These are phyloP conservation scores for Alnus glutinosa DNA, from an alignment of 306 rosid genomes.

Conservation along the genomic window DNA sequence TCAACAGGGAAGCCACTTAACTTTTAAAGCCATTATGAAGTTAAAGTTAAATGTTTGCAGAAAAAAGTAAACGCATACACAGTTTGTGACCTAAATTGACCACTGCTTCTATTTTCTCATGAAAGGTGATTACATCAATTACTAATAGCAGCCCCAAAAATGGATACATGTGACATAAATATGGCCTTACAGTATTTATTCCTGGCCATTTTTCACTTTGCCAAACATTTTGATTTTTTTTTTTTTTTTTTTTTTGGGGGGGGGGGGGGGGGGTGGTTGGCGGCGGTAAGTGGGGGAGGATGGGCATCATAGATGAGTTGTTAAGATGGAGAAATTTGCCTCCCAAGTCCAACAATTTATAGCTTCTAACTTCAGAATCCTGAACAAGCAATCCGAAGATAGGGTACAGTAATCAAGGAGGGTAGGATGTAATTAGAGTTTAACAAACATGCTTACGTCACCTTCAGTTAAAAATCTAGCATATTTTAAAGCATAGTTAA, in stretches of 20 bases:
- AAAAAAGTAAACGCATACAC: too few species aligned
- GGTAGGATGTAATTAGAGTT: background rate
- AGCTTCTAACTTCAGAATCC: background rate
- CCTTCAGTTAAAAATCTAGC: background rate
- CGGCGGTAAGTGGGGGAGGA: too few species aligned
- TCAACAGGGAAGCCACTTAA: background rate
- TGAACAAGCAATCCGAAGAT: background rate
- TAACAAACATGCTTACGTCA: constrained; percentile 1
- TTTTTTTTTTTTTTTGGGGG: too few species aligned
- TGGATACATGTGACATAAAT: background rate
- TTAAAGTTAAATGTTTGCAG: background rate
- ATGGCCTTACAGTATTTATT: background rate
- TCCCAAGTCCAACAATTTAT: background rate
- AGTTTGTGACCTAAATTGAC: background rate
- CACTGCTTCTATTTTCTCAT: background rate
- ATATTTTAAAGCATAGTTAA: background rate
- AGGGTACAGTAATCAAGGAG: background rate
- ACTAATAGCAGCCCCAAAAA: background rate
- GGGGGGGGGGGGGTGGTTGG: too few species aligned
- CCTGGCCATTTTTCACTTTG: too few species aligned
- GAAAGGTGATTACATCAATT: background rate
- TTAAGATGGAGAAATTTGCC: background rate
- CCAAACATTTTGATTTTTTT: too few species aligned
- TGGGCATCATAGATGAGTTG: background rate
- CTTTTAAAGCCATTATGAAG: background rate